These are phyloP conservation scores for Colletotrichum tropicicola DNA, from an alignment of 2,329 filamentous ascomycete genomes.

Conservation along the genomic window DNA sequence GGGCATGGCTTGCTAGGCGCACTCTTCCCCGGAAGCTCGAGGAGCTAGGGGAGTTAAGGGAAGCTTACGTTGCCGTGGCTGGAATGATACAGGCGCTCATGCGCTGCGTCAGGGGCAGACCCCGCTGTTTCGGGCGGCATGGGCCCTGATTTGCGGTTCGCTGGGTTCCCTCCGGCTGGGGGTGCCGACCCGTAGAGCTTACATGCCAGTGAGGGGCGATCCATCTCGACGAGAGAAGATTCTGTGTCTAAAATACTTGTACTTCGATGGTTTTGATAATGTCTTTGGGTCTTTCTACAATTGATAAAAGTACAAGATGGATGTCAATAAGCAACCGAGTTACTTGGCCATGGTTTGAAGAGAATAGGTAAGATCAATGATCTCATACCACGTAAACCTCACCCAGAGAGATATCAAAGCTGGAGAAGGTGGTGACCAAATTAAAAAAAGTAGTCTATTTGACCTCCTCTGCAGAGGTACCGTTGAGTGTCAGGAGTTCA, in stretches of 20 bases:
- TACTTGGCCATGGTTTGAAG: no score
- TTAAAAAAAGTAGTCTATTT: neutral
- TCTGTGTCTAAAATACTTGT: neutral
- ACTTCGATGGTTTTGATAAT: neutral
- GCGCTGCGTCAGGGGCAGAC: neutral
- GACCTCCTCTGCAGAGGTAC: neutral
- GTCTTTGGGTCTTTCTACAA: neutral
- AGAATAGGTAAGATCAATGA: no score
- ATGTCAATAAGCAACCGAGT: no score
- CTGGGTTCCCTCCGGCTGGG: neutral
- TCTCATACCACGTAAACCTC: no score
- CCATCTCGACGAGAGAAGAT: neutral
- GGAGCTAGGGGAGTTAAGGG: neutral
- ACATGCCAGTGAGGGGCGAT: neutral
- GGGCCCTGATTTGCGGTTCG: neutral
- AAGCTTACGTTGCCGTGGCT: neutral
- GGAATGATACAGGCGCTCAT: constrained; percentile 2
- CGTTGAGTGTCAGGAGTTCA: neutral
- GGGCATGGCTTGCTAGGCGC: no score
- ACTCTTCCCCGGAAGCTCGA: neutral
- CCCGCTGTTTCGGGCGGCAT: neutral
- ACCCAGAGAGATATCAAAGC: no score
- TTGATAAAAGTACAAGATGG: neutral
- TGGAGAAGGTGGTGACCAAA: neutral
- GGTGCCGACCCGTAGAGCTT: neutral